Percentiles rank a stretch among this genome's conserved stretches.
phyloP scores from a whole-genome alignment of 177 flowering plant species.

The Vitis hybrid region DNA sequence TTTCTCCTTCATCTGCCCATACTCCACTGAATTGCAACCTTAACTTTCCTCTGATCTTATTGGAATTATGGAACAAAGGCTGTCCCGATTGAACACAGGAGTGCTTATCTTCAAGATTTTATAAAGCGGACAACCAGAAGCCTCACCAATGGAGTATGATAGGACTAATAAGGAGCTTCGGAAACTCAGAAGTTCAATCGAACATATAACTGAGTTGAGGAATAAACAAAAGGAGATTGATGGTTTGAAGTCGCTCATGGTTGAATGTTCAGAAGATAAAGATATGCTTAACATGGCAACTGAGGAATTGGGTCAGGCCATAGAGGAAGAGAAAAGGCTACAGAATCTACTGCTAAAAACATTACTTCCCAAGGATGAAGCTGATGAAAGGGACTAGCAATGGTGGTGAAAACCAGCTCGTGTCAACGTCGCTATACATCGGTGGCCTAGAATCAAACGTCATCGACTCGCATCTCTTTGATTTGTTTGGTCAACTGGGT shows the following conservation, averaged over 20 bases:
- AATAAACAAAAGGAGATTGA: too few species aligned
- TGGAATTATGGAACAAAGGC: slow-evolving; percentile 72
- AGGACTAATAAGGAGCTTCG: slow-evolving; percentile 85
- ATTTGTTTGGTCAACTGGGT: too few species aligned
- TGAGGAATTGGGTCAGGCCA: slow-evolving; percentile 37
- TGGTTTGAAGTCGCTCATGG: too few species aligned
- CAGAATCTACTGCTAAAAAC: slow-evolving; percentile 63
- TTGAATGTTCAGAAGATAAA: too few species aligned
- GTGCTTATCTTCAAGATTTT: slow-evolving; percentile 48
- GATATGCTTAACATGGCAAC: too few species aligned
- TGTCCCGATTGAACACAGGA: slow-evolving; percentile 69
- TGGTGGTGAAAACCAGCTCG: too few species aligned
- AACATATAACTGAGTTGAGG: too few species aligned
- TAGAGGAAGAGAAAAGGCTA: slow-evolving; percentile 64
- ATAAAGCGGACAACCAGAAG: slow-evolving; percentile 78
- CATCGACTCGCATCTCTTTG: too few species aligned
- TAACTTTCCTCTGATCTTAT: slow-evolving; percentile 56
- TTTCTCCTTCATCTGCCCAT: slow-evolving; percentile 3
- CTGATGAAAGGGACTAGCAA: slow-evolving; percentile 79
- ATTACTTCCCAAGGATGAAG: slow-evolving; percentile 93
- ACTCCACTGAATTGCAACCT: slow-evolving; percentile 33
- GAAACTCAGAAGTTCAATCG: slow-evolving; percentile 50
- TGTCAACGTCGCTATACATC: too few species aligned
- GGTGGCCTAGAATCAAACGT: too few species aligned
- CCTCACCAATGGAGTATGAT: slow-evolving; percentile 67